Evolutionary conservation across 495 filamentous ascomycete species (phyloP).

Genomic region (Penicillium paradoxum): DNA sequence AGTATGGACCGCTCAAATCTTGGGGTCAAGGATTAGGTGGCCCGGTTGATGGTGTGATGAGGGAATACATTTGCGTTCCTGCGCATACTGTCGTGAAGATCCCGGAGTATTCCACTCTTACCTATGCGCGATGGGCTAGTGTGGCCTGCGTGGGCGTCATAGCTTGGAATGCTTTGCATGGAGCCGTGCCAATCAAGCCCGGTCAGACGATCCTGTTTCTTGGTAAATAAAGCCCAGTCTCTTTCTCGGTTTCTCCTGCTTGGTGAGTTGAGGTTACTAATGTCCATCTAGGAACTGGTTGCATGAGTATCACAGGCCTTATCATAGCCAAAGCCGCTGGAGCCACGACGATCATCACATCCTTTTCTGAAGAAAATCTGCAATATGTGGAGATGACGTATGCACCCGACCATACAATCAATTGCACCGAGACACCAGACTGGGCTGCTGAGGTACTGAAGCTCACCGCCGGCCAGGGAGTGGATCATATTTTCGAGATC

Average conservation of each 20-base stretch:
- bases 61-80: constrained; percentile 58
- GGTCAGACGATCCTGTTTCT: constrained; percentile 64
- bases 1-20: constrained; percentile 41
- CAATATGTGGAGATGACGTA: neutral
- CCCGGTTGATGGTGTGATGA: constrained; percentile 57
- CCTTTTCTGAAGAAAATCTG: neutral
- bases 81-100: constrained; percentile 57
- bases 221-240: constrained; percentile 36
- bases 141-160: constrained; percentile 57
- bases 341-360: constrained; percentile 50
- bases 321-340: constrained; percentile 74
- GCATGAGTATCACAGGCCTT: constrained; percentile 65
- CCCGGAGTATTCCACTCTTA: constrained; percentile 53
- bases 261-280: neutral
- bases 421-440: constrained; percentile 32
- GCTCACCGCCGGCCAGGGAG: constrained; percentile 52
- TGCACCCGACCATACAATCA: neutral
- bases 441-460: constrained; percentile 61
- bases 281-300: constrained; percentile 52
- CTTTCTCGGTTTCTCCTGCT: neutral
- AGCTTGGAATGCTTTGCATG: constrained; percentile 72
- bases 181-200: constrained; percentile 42
- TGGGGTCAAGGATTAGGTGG: constrained; percentile 56
- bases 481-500: constrained; percentile 62
- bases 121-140: constrained; percentile 51